Evolutionary conservation across 495 filamentous ascomycete genomes (phyloP).

Genomic region (Penicillium lividum): DNA sequence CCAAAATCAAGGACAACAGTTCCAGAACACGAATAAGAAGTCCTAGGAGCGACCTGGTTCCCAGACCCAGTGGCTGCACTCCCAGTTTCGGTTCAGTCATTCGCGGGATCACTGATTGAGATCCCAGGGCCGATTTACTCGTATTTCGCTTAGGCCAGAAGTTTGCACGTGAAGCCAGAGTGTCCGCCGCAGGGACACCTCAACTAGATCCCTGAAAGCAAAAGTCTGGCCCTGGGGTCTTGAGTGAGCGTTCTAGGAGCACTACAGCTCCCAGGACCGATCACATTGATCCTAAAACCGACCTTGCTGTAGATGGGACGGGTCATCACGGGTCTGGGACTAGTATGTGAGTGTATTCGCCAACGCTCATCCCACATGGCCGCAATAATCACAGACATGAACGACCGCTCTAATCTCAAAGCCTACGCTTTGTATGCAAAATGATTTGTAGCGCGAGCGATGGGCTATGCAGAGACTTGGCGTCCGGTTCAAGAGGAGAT

Average conservation of each 20-base stretch:
- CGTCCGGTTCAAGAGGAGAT: constrained; percentile 15
- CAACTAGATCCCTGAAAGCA: too few relatives aligned
- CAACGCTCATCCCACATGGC: constrained; percentile 1
- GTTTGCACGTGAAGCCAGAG: too few relatives aligned
- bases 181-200: too few relatives aligned
- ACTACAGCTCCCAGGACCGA: background rate
- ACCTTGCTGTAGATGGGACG: background rate
- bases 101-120: too few relatives aligned
- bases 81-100: too few relatives aligned
- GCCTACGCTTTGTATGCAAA: background rate
- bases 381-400: background rate
- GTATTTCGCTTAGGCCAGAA: too few relatives aligned
- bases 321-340: background rate
- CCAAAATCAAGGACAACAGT: too few relatives aligned
- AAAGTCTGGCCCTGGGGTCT: too few relatives aligned
- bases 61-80: too few relatives aligned
- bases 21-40: too few relatives aligned
- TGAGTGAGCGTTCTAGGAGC: background rate
- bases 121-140: too few relatives aligned
- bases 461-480: constrained; percentile 3
- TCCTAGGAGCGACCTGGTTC: too few relatives aligned
- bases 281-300: background rate
- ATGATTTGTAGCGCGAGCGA: constrained; percentile 1
- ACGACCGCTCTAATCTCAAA: background rate
- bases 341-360: background rate